phyloP scores from a whole-genome alignment of 2,329 filamentous ascomycete species.

The Fusarium guadeloupense region DNA sequence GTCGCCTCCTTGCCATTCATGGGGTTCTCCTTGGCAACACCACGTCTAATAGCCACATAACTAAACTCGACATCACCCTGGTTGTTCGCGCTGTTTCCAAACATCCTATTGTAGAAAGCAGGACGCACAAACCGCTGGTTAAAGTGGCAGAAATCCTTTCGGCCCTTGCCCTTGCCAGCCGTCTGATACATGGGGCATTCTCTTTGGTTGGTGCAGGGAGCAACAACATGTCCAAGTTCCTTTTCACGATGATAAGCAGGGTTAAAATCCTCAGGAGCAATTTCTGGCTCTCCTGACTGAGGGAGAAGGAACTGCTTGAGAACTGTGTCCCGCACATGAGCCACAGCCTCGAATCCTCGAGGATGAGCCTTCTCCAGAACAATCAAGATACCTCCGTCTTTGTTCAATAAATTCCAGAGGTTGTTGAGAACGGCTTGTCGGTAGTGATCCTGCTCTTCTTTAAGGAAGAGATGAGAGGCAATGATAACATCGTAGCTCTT shows the following conservation, averaged over 20 bases:
- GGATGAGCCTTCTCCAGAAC: conserved; percentile 91
- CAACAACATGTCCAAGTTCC: conserved; percentile 71
- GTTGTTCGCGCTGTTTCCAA: conserved; percentile 75
- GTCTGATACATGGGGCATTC: conserved; percentile 88
- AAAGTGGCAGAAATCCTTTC: conserved; percentile 93
- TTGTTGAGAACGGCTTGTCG: conserved; percentile 85
- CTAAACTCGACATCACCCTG: conserved; percentile 93
- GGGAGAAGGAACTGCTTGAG: conserved; percentile 76
- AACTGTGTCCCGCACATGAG: conserved; percentile 81
- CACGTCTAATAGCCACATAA: conserved; percentile 86
- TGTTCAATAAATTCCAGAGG: conserved; percentile 86
- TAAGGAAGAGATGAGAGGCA: conserved; percentile 83
- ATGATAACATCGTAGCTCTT: conserved; percentile 93
- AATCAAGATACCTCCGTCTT: conserved; percentile 85
- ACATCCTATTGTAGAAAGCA: conserved; percentile 78
- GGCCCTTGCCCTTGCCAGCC: conserved; percentile 73
- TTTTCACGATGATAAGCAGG: conserved; percentile 54
- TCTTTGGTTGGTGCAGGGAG: conserved; percentile 87
- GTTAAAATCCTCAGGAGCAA: conserved; percentile 52
- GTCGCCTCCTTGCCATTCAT: conserved; percentile 65
- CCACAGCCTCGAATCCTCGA: conserved; percentile 91
- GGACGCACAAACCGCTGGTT: conserved; percentile 88
- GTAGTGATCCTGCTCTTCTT: conserved; percentile 76
- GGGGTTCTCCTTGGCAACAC: conserved; percentile 55
- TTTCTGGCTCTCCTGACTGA: conserved; percentile 50